Evolutionary conservation across 2,329 filamentous ascomycete species (phyloP), one percentile per base, ranked within the genome.

Genomic region (Fusarium oligoseptatum): DNA sequence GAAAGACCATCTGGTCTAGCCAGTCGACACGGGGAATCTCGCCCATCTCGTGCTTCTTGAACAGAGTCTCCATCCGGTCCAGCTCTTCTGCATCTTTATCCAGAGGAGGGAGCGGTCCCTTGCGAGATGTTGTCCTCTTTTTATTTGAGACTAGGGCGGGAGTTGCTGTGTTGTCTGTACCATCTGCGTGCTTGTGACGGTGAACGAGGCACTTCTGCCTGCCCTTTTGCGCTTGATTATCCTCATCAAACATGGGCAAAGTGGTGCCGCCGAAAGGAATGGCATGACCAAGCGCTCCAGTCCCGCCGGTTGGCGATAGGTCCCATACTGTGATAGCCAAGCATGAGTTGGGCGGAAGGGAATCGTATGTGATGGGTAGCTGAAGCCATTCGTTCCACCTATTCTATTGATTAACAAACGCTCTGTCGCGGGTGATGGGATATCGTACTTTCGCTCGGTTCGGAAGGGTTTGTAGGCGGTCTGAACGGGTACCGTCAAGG

Each of bases 21-120:
- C 97, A 99, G 78, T 97, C 94, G 57, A 98, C 93, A 17, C 95
- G 91, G 1, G 94, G 92, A 29, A 99, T 96, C 81, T 99, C 97
- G 20, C 95, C 95, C 93, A 98, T 97, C 81, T 99, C 97, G 80
- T 98, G 97, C 83, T 98, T 97, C 84, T 99, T 99, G 81, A 99
- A 93, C 24, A 98, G 83, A 64, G 91, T 92, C 80, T 98, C 95
- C 76, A 99, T 89, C 20, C 97, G 89, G 78, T 98, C 95, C 71
- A 98, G 88, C 83, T 99, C 97, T 63, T 94, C 92, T n/a, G 85
- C 85, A 69, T 97, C 91, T 76, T 92, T 92, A 67, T 93, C 91
- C n/a, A 90, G 85, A 0, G 85, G 81, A 2, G 87, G 85, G 2
- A 87, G 83, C 1, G 85, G 84, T 6, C 85, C 86, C 45, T 87